Conservation (phyloP, 352 stramenopile species). For the Globisporangium nodosum region DNA sequence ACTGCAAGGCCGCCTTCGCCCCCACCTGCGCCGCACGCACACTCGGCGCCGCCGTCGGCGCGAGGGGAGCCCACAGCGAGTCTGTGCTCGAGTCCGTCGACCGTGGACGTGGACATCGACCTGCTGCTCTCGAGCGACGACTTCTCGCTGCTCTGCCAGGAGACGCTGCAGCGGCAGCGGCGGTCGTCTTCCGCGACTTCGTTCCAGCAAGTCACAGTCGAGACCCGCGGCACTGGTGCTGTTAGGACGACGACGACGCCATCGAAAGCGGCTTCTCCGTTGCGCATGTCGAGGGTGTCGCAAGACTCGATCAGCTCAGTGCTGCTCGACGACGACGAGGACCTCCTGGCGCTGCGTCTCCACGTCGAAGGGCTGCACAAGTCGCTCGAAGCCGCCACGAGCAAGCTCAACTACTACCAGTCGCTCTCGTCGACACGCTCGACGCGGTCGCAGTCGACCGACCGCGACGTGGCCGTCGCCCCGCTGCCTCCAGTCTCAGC, state of each 20-base stretch:
- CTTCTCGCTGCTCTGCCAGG: slow-evolving; percentile 49
- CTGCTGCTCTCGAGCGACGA: slow-evolving; percentile 41
- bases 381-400: slow-evolving; percentile 46
- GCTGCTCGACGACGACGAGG: slow-evolving; percentile 13
- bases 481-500: neutral
- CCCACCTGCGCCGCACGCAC: neutral
- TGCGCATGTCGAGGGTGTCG: neutral
- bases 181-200: slow-evolving; percentile 9
- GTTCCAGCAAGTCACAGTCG: slow-evolving; percentile 33
- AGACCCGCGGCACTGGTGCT: slow-evolving; percentile 21
- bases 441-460: slow-evolving; percentile 1
- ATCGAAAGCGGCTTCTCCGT: slow-evolving; percentile 4
- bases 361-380: slow-evolving; percentile 46
- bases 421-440: neutral
- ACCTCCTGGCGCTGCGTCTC: slow-evolving; percentile 33
- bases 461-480: slow-evolving; percentile 1
- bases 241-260: neutral
- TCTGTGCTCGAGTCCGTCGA: slow-evolving; percentile 13
- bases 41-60: neutral
- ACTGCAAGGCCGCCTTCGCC: neutral
- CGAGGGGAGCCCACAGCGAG: neutral
- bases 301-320: neutral
- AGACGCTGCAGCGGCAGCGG: slow-evolving; percentile 25
- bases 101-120: slow-evolving; percentile 40
- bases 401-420: slow-evolving; percentile 37